Base-by-base conservation (phyloP, 192 early-diverging fungal species). In the Martensiomyces pterosporus region DNA sequence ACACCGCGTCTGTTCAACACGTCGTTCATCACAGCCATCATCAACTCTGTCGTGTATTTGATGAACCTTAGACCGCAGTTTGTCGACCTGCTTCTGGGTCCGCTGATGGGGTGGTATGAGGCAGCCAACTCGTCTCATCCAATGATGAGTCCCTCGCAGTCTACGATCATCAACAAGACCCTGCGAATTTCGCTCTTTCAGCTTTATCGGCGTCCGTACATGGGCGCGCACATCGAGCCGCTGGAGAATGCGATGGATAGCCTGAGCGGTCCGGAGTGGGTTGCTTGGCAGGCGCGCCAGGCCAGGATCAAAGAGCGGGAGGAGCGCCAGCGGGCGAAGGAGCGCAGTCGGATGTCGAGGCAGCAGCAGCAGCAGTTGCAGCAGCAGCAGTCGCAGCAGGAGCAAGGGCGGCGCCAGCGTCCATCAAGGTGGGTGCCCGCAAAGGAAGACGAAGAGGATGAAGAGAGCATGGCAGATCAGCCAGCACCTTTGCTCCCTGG, bases 41-140 rank as follows among this genome's bases (percentile, higher is more conserved):
- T 74, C 26, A 74, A 49, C 47, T 74, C 70, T 5, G 45, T 66
- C 10, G 51, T 74, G 13, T 66, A 66, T 24, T 32, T 74, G 49
- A 65, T 74, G 63, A 66, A 47, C 29, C 46, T 74, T 54, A 53
- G 70, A 17, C 55, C 70, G 15, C 70, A 74, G 63, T 61, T 74
- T 16, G 64, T 62, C 44, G 24, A 25, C 29, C 43, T 57, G 26
- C 33, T 62, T 2, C 40, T 65, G 10, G 63, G 48, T 0, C 47
- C 38, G 26, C 55, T 74, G 4, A 61, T 53, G 3, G 58, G 66
- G 19, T 74, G 70, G 70, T 66, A 62, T 36, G 70, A 44, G 3
- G 25, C 55, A 19, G 55, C 55, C 32, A 66, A 74, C 51, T 62
- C 63, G 37, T 73, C 61, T 12, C 62, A 61, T 24, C 69, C 64